phyloP scores from a whole-genome alignment of 805 yeast species.

The Lachancea cidri region DNA sequence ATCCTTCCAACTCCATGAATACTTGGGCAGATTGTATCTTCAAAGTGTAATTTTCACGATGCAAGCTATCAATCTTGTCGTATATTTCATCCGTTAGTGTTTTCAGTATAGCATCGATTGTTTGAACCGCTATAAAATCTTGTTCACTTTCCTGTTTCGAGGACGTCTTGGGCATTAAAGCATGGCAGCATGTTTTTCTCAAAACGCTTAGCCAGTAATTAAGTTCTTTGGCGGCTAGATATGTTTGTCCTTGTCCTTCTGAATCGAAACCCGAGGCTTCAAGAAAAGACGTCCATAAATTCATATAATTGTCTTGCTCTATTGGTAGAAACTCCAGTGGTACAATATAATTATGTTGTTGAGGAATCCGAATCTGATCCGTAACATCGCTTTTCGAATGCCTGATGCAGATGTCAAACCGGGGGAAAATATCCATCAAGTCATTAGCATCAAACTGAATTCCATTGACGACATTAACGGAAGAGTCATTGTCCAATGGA shows the following conservation, averaged over 20 bases:
- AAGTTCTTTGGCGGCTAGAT: constrained; percentile 50
- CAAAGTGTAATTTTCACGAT: constrained; percentile 43
- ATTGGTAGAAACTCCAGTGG: constrained; percentile 73
- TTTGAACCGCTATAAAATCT: constrained; percentile 14
- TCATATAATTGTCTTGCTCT: constrained; percentile 79
- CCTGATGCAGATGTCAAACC: constrained; percentile 49
- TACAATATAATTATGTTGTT: constrained; percentile 65
- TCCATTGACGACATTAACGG: constrained; percentile 15
- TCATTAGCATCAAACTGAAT: constrained; percentile 33
- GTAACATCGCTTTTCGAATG: constrained; percentile 84
- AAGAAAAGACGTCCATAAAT: constrained; percentile 55
- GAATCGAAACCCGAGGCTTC: constrained; percentile 47
- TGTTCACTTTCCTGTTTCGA: constrained; percentile 5
- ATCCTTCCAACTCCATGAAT: constrained; percentile 47
- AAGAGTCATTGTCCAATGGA: constrained; percentile 1
- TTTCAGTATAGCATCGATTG: constrained; percentile 60
- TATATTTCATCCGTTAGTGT: constrained; percentile 57
- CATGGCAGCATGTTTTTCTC: constrained; percentile 81
- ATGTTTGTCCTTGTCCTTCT: constrained; percentile 46
- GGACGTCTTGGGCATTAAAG: constrained; percentile 36
- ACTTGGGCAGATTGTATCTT: constrained; percentile 63
- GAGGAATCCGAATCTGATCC: constrained; percentile 71
- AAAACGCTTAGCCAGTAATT: constrained; percentile 63
- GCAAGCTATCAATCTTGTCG: constrained; percentile 43
- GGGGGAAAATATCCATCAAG: constrained; percentile 48